A percentile compares a stretch with the other conserved stretches of the same genome.
Evolutionary conservation across 2,329 filamentous ascomycete genomes (phyloP).

Genomic region (Aspergillus viridinutans): DNA sequence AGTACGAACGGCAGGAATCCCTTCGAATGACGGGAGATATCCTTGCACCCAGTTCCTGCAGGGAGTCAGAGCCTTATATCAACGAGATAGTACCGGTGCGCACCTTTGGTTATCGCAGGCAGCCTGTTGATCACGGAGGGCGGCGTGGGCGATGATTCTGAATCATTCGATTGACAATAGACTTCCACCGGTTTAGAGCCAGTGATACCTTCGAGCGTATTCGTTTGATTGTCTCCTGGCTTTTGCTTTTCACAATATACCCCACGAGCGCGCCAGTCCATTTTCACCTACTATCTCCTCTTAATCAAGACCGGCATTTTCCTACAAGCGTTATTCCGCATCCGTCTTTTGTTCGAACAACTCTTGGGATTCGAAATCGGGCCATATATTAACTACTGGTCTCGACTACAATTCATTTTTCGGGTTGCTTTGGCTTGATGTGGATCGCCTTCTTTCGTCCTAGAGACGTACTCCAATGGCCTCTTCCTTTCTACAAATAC

Average conservation of each 20-base stretch:
- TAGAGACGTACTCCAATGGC: neutral
- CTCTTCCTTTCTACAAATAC: neutral
- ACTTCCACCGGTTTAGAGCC: neutral
- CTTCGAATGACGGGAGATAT: slow-evolving; percentile 39
- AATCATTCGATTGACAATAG: neutral
- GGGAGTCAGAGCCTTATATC: slow-evolving; percentile 37
- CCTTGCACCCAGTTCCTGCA: slow-evolving; percentile 14
- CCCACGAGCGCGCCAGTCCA: neutral
- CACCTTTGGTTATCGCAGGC: slow-evolving; percentile 26
- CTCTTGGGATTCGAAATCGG: neutral
- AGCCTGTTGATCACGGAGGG: slow-evolving; percentile 22
- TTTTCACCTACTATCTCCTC: neutral
- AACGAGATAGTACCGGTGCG: slow-evolving; percentile 41
- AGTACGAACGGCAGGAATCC: slow-evolving; percentile 47
- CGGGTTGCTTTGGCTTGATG: neutral
- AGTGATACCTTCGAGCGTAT: slow-evolving; percentile 1
- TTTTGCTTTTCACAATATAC: neutral
- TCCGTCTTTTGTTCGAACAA: neutral
- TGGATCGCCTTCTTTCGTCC: neutral
- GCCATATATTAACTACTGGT: neutral
- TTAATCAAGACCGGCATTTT: neutral
- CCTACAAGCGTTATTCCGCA: neutral
- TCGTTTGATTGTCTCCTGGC: neutral
- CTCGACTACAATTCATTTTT: neutral
- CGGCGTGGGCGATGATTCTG: slow-evolving; percentile 19